Evolutionary conservation across 1,139 yeast genomes (phyloP).

Genomic region (Scheffersomyces parashehatae): DNA sequence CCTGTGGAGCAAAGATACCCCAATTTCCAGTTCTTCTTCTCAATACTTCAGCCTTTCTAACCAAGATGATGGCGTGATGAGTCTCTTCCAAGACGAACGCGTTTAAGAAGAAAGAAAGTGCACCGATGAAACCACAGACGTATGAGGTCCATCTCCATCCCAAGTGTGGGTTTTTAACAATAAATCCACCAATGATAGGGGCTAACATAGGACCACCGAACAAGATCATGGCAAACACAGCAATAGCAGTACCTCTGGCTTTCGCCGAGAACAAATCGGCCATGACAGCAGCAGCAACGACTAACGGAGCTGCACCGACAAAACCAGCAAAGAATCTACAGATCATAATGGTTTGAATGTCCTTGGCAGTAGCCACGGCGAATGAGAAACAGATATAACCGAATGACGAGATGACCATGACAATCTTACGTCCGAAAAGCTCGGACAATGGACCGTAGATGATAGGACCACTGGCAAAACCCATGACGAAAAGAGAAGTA

Average conservation of each 20-base stretch:
- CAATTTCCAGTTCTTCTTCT: conserved; percentile 63
- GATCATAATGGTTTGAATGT: conserved; percentile 68
- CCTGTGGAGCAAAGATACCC: conserved; percentile 87
- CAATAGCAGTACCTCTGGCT: conserved; percentile 67
- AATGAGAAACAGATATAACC: conserved; percentile 62
- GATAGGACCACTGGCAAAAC: conserved; percentile 82
- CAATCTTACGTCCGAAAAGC: conserved; percentile 65
- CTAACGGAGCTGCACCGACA: conserved; percentile 78
- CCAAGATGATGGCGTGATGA: conserved; percentile 53
- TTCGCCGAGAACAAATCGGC: conserved; percentile 69
- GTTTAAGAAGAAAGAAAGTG: conserved; percentile 28
- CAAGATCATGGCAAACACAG: conserved; percentile 64
- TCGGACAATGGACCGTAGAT: conserved; percentile 83
- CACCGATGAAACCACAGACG: conserved; percentile 52
- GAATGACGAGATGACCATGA: conserved; percentile 54
- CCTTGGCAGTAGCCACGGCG: conserved; percentile 72
- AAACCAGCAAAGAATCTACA: conserved; percentile 78
- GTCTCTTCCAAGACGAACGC: conserved; percentile 46
- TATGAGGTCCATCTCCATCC: conserved; percentile 66
- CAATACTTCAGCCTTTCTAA: conserved; percentile 59
- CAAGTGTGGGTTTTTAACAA: conserved; percentile 19
- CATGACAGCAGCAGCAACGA: conserved; percentile 80
- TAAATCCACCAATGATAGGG: conserved; percentile 52
- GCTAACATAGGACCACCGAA: conserved; percentile 77
- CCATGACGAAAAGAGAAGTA: conserved; percentile 71